Evolutionary conservation across 768 basidiomycete species (phyloP), one percentile per base, ranked within the genome.

Genomic region (Leucocoprinus birnbaumii): DNA sequence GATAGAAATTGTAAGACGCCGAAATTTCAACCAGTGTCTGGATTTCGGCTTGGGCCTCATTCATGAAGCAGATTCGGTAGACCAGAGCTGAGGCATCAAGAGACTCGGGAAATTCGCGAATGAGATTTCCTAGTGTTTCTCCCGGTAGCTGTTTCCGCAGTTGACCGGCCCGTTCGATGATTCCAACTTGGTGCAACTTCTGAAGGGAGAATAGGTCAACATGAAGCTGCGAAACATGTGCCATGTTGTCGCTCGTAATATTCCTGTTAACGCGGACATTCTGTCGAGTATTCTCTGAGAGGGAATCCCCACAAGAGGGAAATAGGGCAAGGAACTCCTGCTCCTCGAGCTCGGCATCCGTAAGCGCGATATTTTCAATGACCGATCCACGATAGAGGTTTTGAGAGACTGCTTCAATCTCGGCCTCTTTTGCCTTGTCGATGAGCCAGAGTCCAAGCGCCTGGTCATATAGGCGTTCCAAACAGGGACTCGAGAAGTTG

Each of bases 301-400:
- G 66, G 22, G 68, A 74, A 53, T 87, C 80, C 27, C 87, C 89
- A 60, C 85, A 96, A 9, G 84, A 83, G 11, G 97, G 97, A 69
- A 99, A 99, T 25, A 98, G 67, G 4, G 81, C 71, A 44, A 85
- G 70, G 63, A 98, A 92, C 61, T 98, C 97, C 58, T 78, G 76
- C 66, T 89, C 90, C 65, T 97, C 93, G 37, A 80, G 65, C 62
- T 93, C 89, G 3, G 81, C 82, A 56, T 95, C 94, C 11, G 78
- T 80, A 9, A 77, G 67, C 25, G 77, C 77, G 25, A 78, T 72
- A 44, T 89, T 70, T 13, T 82, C 76, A 21, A 77, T 64, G 41
- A 76, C 76, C 37, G 78, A 82, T 45, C 76, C 75, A 22, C 88
- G 85, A 73, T 98, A 99, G 2, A 98, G 70, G 19, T 89, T 87